These are phyloP conservation scores for Suillus luteus DNA, from an alignment of 768 basidiomycete genomes.

Conservation along the genomic window DNA sequence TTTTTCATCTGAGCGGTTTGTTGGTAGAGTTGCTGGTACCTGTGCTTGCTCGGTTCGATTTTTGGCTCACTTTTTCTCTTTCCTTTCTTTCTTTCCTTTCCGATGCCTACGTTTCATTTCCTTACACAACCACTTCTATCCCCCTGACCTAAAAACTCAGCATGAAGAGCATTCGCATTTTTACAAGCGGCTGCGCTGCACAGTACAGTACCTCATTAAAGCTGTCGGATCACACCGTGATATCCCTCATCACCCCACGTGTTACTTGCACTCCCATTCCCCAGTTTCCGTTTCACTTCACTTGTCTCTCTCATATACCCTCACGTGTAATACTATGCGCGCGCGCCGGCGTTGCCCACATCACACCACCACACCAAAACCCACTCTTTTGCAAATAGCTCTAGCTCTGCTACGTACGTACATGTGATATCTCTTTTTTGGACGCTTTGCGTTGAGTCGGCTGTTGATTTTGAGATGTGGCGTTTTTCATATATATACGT, in stretches of 20 bases:
- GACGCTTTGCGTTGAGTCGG: conserved; percentile 11
- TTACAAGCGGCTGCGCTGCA: conserved; percentile 25
- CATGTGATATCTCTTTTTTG: conserved; percentile 17
- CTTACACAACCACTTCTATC: conserved; percentile 12
- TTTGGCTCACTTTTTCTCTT: conserved; percentile 9
- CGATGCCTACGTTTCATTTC: conserved; percentile 2
- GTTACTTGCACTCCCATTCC: not conserved
- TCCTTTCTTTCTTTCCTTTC: not conserved
- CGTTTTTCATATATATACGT: not conserved
- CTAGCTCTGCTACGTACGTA: conserved; percentile 13
- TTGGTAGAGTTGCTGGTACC: not conserved
- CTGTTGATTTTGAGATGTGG: not conserved
- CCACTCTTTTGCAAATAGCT: conserved; percentile 17
- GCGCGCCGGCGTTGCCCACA: conserved; percentile 14
- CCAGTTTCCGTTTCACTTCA: conserved; percentile 17
- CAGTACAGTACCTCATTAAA: conserved; percentile 24
- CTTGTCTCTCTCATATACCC: conserved; percentile 34
- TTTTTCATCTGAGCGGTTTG: conserved; percentile 71
- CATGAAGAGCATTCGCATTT: conserved; percentile 17
- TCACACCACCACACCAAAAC: conserved; percentile 8
- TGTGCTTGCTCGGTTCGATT: conserved; percentile 8
- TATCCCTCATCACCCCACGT: conserved; percentile 29
- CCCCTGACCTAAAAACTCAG: conserved; percentile 17
- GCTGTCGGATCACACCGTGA: conserved; percentile 27
- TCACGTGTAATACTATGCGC: conserved; percentile 42